phyloP scores from a whole-genome alignment of 2,329 filamentous ascomycete species.

The Claviceps arundinis region DNA sequence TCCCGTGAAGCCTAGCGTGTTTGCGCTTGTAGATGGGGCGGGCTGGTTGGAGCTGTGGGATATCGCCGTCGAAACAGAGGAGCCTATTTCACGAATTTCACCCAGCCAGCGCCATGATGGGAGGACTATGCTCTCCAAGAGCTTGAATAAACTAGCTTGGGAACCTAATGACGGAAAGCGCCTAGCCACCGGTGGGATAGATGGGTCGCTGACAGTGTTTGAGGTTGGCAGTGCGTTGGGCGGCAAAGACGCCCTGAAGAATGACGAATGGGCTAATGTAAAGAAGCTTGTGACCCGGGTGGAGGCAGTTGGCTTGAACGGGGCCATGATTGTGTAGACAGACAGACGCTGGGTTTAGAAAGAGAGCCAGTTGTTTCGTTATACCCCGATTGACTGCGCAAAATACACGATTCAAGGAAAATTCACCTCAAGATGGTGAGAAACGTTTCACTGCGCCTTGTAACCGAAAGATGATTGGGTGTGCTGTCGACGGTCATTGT shows the following conservation, averaged over 20 bases:
- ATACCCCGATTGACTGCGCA: too few species aligned
- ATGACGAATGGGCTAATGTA: constrained; percentile 85
- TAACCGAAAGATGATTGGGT: too few species aligned
- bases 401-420: too few species aligned
- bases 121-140: constrained; percentile 61
- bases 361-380: too few species aligned
- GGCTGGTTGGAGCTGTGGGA: constrained; percentile 94
- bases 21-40: constrained; percentile 85
- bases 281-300: constrained; percentile 76
- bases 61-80: constrained; percentile 80
- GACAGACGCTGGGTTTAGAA: too few species aligned
- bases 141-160: constrained; percentile 90
- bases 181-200: constrained; percentile 81
- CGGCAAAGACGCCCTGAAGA: constrained; percentile 68
- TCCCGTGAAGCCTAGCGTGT: constrained; percentile 84
- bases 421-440: too few species aligned
- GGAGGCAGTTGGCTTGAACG: constrained; percentile 46
- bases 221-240: constrained; percentile 76
- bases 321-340: constrained; percentile 20
- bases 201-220: constrained; percentile 82
- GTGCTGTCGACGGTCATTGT: too few species aligned
- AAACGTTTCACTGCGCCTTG: too few species aligned
- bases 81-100: constrained; percentile 69
- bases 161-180: constrained; percentile 78
- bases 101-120: constrained; percentile 55